Evolutionary conservation across 2,329 filamentous ascomycete species (phyloP), one percentile per base, ranked within the genome.

Genomic region (Exophiala phaeomuriformis): DNA sequence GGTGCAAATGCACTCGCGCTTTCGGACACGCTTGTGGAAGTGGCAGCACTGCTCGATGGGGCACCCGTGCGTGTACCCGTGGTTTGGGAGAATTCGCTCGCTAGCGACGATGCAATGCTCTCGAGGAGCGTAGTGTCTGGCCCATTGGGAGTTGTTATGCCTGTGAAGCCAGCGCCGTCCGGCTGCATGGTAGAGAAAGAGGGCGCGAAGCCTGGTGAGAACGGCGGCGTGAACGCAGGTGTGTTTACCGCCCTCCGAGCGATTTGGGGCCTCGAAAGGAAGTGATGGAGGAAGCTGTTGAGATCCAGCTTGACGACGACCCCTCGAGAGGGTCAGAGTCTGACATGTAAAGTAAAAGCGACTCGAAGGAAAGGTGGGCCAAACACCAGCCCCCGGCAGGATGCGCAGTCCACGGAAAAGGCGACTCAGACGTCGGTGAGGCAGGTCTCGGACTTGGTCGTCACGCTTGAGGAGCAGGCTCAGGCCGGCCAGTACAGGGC

Each of bases 341-440:
- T 49, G 51, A 57, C 57, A 59, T 59, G 57, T 59, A 59, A 59
- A 57, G 53, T 47, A 35, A 53, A 40, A 45, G 42, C 51, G 47
- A 45, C 44, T 46, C 44, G 30, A 28, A 39, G 42, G 42, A 45
- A 53, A 51, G 41, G 51, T 53, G 47, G 53, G 57, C 53, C 55
- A 54, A 51, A 35, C 45, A 56, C n/a, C 8, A 35, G 42, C 41
- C 27, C 41, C 27, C 3, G 39, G 12, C 39, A 35, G 33, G 33
- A 45, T 29, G 31, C 39, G 46, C 49, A 10, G 40, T 29, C 12
- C 37, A 41, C 47, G 39, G 36, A 30, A 19, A 19, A 19, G 19
- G 19, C 19, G 19, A 27, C 6, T 12, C 36, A 12, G 36, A 5
- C 36, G 48, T 51, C 39, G 42, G 32, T 28, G 37, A 51, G 49